Conservation (phyloP, 805 yeast species). For the Starmerella bombi region DNA sequence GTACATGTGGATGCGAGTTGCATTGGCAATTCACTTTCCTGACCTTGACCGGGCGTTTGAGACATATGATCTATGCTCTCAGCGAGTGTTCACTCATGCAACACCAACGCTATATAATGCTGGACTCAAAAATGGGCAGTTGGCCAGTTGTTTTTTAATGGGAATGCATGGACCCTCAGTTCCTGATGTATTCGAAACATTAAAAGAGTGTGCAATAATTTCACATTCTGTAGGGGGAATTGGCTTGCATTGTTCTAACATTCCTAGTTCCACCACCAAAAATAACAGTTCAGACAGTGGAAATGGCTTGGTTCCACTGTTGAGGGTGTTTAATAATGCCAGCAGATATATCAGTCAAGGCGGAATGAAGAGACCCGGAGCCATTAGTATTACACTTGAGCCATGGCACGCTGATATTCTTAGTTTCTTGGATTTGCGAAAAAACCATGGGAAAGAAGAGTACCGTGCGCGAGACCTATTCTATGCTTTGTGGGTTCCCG, state of each 20-base stretch:
- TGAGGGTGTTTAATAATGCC: slow-evolving; percentile 82
- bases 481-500: slow-evolving; percentile 88
- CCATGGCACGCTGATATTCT: slow-evolving; percentile 93
- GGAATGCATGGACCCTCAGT: slow-evolving; percentile 87
- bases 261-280: slow-evolving; percentile 51
- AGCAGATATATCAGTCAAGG: slow-evolving; percentile 96
- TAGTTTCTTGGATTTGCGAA: slow-evolving; percentile 67
- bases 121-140: slow-evolving; percentile 64
- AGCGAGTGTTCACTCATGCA: slow-evolving; percentile 74
- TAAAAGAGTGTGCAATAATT: slow-evolving; percentile 73
- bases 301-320: slow-evolving; percentile 79
- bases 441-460: slow-evolving; percentile 91
- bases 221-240: slow-evolving; percentile 92
- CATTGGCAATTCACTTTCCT: slow-evolving; percentile 62
- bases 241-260: slow-evolving; percentile 76
- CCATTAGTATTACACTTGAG: slow-evolving; percentile 79
- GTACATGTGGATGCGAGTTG: slow-evolving; percentile 71
- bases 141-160: slow-evolving; percentile 80
- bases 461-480: slow-evolving; percentile 81
- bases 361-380: slow-evolving; percentile 93
- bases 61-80: slow-evolving; percentile 74
- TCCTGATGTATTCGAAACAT: slow-evolving; percentile 81
- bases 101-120: slow-evolving; percentile 89
- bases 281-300: slow-evolving; percentile 79
- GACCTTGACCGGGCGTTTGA: slow-evolving; percentile 51